Base-by-base conservation (phyloP, 192 early-diverging fungal species). In the Mortierella claussenii region DNA sequence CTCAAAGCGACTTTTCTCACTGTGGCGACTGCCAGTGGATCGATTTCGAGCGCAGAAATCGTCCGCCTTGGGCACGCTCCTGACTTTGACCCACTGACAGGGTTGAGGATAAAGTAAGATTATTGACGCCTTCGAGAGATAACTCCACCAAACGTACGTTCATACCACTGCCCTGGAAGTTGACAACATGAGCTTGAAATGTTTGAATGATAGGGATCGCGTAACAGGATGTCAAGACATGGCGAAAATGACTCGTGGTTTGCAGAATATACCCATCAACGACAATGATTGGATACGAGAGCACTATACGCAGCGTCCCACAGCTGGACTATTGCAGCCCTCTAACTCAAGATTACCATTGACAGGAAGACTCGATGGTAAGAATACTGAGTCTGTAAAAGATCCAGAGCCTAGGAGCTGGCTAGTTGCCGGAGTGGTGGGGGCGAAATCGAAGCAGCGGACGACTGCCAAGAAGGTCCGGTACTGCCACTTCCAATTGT, bases 371-470 rank as follows among this genome's bases (percentile, higher is more conserved):
- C 40, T 55, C 11, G 30, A 15, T 24, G 5, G 40, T 11, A 59
- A 12, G 1, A 33, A 17, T 43, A 52, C 3, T 32, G 26, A 60
- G 21, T 7, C 30, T 1, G 27, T 37, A 21, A 32, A 12, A 3
- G 48, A 37, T 13, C 17, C 43, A 49, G 49, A 62, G 1, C 17
- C n/a, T 2, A 24, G 24, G 7, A 42, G 37, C 20, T 76, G 73
- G 73, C 24, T 66, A 13, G 21, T 76, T 7, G 73, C 58, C 12
- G 73, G 73, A 23, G 73, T 76, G 2, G 37, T 76, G 6, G 73
- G 73, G 4, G 73, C 64, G 3, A 76, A 67, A 20, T 76, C 73
- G 20, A 66, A 60, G 24, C 26, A 34, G 32, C 49, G 65, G 12
- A 51, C 32, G 43, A 67, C 73, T 3, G 51, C 58, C 1, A 59